Evolutionary conservation across 2,329 filamentous ascomycete species (phyloP), one percentile per base, ranked within the genome.

Genomic region (Paecilomyces formosus): DNA sequence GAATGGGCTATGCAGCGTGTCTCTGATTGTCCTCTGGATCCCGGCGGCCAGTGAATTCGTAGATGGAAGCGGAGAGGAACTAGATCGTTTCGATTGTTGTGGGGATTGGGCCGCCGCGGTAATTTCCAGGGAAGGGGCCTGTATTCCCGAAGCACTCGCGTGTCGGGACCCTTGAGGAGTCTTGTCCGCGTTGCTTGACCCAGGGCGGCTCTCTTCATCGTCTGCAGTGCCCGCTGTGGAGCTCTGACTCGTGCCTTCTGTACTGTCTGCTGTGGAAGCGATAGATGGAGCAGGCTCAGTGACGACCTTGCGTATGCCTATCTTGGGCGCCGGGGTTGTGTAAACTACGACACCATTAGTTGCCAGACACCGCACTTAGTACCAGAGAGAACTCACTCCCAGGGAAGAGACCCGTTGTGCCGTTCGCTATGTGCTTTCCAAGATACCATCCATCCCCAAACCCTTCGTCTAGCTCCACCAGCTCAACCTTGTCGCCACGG

Each of bases 371-470:
- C 55, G 49, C 13, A 39, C 24, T 31, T 24, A 13, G 39, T 54
- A 35, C 13, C n/a, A n/a, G 31, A 30, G 15, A 21, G 15, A 31
- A 22, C 12, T 51, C 28, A 67, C 62, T 74, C 65, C 76, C 78
- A 54, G 78, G 78, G 61, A 81, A 80, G 33, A 81, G 71, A 26
- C 78, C 78, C 2, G 72, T 78, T 55, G 70, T 71, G 55, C 72
- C 74, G 52, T 73, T 72, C 26, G 66, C 66, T 22, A 76, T 59
- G 61, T 79, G 76, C 63, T 76, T 76, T n/a, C 78, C 85, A 61
- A 87, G 72, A 69, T 84, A 87, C 85, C 82, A 85, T 61, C 85
- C 85, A 73, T 87, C 85, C 61, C 83, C 83, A 70, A 87, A 87
- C 64, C 85, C 85, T 64, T 87, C 85, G 70, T 87, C 85, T 62